These are phyloP conservation scores for Boletus edulis DNA, from an alignment of 768 basidiomycete genomes.

Conservation along the genomic window DNA sequence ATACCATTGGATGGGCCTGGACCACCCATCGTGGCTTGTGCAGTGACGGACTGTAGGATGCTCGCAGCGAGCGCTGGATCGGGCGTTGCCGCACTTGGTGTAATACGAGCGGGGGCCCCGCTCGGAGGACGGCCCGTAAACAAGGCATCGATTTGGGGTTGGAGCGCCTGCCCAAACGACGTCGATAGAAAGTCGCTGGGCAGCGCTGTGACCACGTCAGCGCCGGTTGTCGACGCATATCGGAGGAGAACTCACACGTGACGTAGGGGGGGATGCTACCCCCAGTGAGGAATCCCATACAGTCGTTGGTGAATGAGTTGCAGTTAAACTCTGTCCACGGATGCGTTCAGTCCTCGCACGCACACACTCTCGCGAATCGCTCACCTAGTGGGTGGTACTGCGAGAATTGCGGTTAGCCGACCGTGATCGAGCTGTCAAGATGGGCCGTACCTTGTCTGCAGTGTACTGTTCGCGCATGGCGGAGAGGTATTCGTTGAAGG, in stretches of 20 bases:
- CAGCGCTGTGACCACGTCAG: slow-evolving; percentile 44
- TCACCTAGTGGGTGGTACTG: slow-evolving; percentile 86
- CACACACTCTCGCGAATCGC: background rate
- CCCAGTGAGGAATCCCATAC: slow-evolving; percentile 84
- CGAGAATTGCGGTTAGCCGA: background rate
- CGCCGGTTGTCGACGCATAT: no score
- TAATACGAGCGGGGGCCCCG: slow-evolving; percentile 29
- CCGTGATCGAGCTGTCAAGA: background rate
- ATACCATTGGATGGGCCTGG: background rate
- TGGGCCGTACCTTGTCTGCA: slow-evolving; percentile 70
- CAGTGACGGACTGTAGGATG: slow-evolving; percentile 55
- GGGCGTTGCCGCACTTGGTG: slow-evolving; percentile 31
- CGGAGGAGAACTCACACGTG: slow-evolving; percentile 47
- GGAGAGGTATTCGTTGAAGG: slow-evolving; percentile 79
- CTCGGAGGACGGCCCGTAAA: slow-evolving; percentile 48
- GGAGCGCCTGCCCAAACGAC: slow-evolving; percentile 80
- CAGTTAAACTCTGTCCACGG: slow-evolving; percentile 77
- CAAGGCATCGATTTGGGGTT: slow-evolving; percentile 92
- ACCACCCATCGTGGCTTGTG: slow-evolving; percentile 41
- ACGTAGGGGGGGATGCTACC: slow-evolving; percentile 78
- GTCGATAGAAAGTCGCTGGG: slow-evolving; percentile 86
- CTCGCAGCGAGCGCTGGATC: slow-evolving; percentile 51
- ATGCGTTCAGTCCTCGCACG: background rate
- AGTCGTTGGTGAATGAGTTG: slow-evolving; percentile 91
- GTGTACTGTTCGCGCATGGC: slow-evolving; percentile 81